Conservation (phyloP, 2,329 filamentous ascomycete species). For the Onygenales sp. region DNA sequence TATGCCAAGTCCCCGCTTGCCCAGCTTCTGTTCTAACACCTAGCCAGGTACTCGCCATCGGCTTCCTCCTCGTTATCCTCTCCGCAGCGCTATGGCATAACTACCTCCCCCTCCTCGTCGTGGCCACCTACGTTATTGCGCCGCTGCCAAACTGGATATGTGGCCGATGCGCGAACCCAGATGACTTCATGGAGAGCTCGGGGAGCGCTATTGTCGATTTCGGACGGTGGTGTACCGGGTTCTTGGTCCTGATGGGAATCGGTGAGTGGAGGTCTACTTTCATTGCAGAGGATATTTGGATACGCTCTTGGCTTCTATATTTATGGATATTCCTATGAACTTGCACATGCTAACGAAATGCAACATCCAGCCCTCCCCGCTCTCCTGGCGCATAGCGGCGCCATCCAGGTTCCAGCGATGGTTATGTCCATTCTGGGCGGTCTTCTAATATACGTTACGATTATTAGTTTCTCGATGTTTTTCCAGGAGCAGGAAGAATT, state of each 20-base stretch:
- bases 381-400: slow-evolving; percentile 74
- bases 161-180: slow-evolving; percentile 73
- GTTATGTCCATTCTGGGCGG: slow-evolving; percentile 91
- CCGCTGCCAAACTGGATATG: slow-evolving; percentile 97
- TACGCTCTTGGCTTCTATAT: too few relatives aligned
- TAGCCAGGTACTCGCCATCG: slow-evolving; percentile 78
- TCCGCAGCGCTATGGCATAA: slow-evolving; percentile 91
- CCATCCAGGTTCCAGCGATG: slow-evolving; percentile 79
- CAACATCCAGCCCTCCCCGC: slow-evolving; percentile 63
- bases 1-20: not conserved
- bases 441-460: slow-evolving; percentile 91
- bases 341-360: not conserved
- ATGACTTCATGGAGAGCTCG: slow-evolving; percentile 87
- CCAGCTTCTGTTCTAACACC: not conserved
- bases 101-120: slow-evolving; percentile 91
- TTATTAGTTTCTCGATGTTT: slow-evolving; percentile 97
- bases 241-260: slow-evolving; percentile 94
- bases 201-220: slow-evolving; percentile 83
- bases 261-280: slow-evolving; percentile 49
- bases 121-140: slow-evolving; percentile 88
- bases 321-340: too few relatives aligned
- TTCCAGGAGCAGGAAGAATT: slow-evolving; percentile 98
- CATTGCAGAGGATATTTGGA: too few relatives aligned
- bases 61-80: slow-evolving; percentile 97
- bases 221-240: slow-evolving; percentile 87